Evolutionary conservation across 2,329 filamentous ascomycete genomes (phyloP).

Genomic region (Pseudovirgaria hyperparasitica): DNA sequence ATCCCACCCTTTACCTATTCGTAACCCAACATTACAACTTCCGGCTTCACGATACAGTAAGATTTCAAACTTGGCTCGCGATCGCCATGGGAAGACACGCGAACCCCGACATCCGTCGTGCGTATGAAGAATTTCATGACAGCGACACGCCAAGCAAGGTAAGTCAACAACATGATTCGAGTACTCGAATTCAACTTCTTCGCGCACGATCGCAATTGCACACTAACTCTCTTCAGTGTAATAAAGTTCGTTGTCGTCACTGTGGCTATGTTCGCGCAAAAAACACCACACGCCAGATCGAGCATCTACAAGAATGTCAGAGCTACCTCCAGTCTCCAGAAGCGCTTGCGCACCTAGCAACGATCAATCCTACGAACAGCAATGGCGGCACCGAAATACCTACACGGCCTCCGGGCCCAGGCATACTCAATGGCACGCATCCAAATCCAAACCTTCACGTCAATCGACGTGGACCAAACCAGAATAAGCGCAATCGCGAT

Average conservation of each 20-base stretch:
- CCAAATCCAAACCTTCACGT: conserved; percentile 37
- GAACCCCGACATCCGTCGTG: conserved; percentile 29
- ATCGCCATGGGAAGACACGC: conserved; percentile 21
- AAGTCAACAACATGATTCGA: conserved; percentile 4
- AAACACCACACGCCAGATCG: conserved; percentile 38
- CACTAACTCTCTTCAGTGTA: conserved; percentile 21
- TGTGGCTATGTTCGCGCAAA: conserved; percentile 38
- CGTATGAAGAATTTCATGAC: conserved; percentile 29
- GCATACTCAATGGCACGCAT: conserved; percentile 32
- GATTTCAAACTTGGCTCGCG: conserved; percentile 3
- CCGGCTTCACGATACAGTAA: conserved; percentile 9
- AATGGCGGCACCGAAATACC: conserved; percentile 6
- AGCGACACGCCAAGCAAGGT: conserved; percentile 28
- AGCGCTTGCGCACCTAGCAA: conserved; percentile 22
- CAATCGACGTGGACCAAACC: conserved; percentile 29
- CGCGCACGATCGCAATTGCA: neutral
- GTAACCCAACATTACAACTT: too few species aligned
- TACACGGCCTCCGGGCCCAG: conserved; percentile 10
- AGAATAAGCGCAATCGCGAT: conserved; percentile 23
- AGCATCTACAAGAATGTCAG: conserved; percentile 35
- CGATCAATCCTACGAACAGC: conserved; percentile 7
- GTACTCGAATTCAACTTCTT: conserved; percentile 1
- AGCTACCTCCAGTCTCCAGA: conserved; percentile 32
- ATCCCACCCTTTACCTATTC: too few species aligned
- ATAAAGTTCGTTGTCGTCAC: conserved; percentile 35